Evolutionary conservation across 805 yeast genomes (phyloP), one percentile per base, ranked within the genome.

Genomic region (Candida bentonensis): DNA sequence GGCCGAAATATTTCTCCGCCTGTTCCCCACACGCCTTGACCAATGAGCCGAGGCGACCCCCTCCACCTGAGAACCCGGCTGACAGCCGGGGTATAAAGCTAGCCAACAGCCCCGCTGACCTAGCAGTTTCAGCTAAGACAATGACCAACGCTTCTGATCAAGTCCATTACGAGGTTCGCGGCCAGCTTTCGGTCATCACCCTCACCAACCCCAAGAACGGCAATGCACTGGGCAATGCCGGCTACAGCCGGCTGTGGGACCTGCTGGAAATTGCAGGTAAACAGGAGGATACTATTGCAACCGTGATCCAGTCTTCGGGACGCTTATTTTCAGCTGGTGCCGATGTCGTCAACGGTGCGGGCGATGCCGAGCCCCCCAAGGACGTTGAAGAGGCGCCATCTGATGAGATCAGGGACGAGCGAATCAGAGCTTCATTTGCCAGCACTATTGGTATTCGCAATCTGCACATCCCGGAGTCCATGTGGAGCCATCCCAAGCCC

Each of bases 251-350:
- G 23, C 45, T 44, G 39, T 41, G 45, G 28, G 61, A 70, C 44
- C 60, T 85, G 42, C 84, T 80, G 1, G 67, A 72, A 46, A 63
- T 71, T 11, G 87, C 94, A 0, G 79, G 82, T 47, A 57, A 63
- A 3, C 79, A 82, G 46, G 74, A 75, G 21, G 65, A 68, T 20
- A 78, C 89, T 0, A 55, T 71, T 4, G 70, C 76, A 21, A 86
- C 95, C 1, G 64, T 82, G 42, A 61, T 86, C 42, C 78, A 76
- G 55, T 70, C 86, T 26, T 67, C 81, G 0, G 95, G 95, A 0
- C 68, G 79, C 46, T 82, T 73, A 58, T 86, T 85, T 60, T 77
- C 86, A 22, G 82, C 94, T 4, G 96, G 96, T 22, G 96, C 95
- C 20, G 79, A 85, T 57, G 73, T 82, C 43, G 68, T 65, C 42